These are phyloP conservation scores for Salix koriyanagi DNA, from an alignment of 345 rosid genomes.

Conservation along the genomic window DNA sequence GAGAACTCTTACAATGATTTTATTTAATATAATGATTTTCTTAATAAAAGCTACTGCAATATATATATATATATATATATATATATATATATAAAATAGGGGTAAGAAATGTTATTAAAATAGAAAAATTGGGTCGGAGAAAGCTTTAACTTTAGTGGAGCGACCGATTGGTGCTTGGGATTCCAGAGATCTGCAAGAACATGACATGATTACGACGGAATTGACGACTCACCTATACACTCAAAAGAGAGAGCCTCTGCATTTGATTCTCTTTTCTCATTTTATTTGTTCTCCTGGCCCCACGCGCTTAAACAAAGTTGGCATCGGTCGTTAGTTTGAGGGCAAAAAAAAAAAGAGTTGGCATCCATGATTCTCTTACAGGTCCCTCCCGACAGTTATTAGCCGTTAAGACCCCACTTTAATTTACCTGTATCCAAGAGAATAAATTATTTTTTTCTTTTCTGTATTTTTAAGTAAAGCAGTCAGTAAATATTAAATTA, in stretches of 20 bases:
- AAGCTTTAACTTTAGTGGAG: not conserved
- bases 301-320: slow-evolving; percentile 40
- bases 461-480: too few relatives aligned
- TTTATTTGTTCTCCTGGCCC: slow-evolving; percentile 21
- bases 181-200: slow-evolving; percentile 31
- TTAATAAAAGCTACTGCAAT: too few relatives aligned
- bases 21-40: too few relatives aligned
- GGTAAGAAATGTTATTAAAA: not conserved
- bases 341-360: slow-evolving; percentile 15
- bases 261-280: slow-evolving; percentile 2
- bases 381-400: slow-evolving; percentile 42
- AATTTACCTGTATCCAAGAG: not conserved
- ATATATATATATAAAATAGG: too few relatives aligned
- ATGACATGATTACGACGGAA: slow-evolving; percentile 38
- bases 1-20: too few relatives aligned
- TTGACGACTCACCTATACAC: slow-evolving; percentile 48
- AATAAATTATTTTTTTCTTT: too few relatives aligned
- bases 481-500: too few relatives aligned
- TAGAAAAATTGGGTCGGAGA: not conserved
- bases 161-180: slow-evolving; percentile 18
- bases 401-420: slow-evolving; percentile 40
- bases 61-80: too few relatives aligned
- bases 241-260: not conserved
- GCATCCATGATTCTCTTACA: slow-evolving; percentile 33
- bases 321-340: slow-evolving; percentile 13